These are phyloP conservation scores for Heliocybe sulcata DNA, from an alignment of 1,284 basidiomycete genomes.

Conservation along the genomic window DNA sequence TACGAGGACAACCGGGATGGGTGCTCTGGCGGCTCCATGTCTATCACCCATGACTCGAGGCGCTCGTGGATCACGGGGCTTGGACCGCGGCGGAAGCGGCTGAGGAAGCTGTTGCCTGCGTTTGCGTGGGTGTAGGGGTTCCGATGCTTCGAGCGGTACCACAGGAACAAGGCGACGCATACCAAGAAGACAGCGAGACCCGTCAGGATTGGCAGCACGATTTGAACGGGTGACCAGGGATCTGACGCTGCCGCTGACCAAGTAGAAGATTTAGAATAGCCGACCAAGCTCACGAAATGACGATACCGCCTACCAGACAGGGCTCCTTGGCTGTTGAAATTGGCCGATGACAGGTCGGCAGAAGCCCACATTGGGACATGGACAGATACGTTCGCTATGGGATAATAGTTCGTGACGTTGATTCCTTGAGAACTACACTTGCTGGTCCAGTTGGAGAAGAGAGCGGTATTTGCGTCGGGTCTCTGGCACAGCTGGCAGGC, in stretches of 20 bases:
- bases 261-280: background rate
- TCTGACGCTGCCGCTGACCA: background rate
- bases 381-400: background rate
- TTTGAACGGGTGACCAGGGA: background rate
- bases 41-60: background rate
- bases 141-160: background rate
- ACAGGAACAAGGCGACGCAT: background rate
- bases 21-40: background rate
- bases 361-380: background rate
- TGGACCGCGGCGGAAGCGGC: background rate
- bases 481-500: constrained; percentile 1
- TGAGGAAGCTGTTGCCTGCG: background rate
- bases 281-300: background rate
- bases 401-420: background rate
- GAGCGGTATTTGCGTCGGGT: background rate
- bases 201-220: background rate
- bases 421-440: background rate
- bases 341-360: background rate
- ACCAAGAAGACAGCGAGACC: background rate
- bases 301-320: background rate
- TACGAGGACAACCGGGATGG: background rate
- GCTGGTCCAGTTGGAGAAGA: background rate
- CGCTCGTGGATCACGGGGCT: background rate
- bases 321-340: background rate
- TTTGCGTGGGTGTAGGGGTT: background rate